Evolutionary conservation across 108 stramenopile species (phyloP), one percentile per base, ranked within the genome.

Genomic region (Fragilaria crotonensis): DNA sequence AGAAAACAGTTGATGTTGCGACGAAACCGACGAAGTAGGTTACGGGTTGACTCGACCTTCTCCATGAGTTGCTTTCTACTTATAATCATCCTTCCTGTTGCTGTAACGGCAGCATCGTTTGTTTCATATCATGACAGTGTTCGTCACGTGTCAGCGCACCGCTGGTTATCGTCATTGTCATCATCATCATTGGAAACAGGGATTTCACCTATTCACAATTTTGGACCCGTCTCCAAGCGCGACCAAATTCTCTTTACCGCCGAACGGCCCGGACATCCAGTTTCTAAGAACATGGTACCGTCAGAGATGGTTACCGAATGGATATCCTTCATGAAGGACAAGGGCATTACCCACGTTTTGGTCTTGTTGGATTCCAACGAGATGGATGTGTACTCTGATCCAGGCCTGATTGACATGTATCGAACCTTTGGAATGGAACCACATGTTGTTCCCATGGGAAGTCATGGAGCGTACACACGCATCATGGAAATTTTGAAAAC

Each of bases 221-320:
- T 72, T 28, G 71, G 71, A 5, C 55, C 57, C 5, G 48, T 53
- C 32, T 72, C 71, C 2, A 44, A 5, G 20, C 33, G 64, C 21
- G 71, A 72, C 32, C 9, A 55, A 22, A 66, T 60, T 1, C 54
- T 72, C 1, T 64, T 44, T 46, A 72, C 71, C 11, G 48, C 60
- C 4, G 71, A 71, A 50, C 68, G 74, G 1, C 74, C 74, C 11
- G 74, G 74, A 19, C 60, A 75, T 29, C 36, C 69, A 19, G 48
- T 17, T 55, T 33, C 45, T 11, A 48, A 48, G 22, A 46, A 64
- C 4, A 64, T 54, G 26, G 63, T 77, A 27, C 62, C 57, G 2
- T 62, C 68, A 1, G 29, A 26, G 18, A 58, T 54, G 23, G 66
- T 77, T 21, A 30, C 64, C 0, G 67, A 64, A 23, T 77, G 76